Conservation (phyloP, 2,329 filamentous ascomycete species). For the Mollisia scopiformis region DNA sequence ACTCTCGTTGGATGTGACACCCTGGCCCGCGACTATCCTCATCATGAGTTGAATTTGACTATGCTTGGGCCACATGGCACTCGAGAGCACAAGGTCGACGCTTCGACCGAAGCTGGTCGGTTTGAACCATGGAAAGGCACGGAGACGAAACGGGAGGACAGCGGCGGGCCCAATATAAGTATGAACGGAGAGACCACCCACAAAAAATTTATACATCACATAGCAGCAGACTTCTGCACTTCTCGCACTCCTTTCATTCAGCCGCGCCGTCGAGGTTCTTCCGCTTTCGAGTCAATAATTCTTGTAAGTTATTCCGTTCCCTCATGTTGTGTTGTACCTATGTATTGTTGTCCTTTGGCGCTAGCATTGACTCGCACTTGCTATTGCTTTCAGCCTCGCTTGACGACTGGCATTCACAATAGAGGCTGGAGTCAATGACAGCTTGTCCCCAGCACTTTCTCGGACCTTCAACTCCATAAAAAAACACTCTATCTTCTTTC, state of each 20-base stretch:
- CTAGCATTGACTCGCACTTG: neutral
- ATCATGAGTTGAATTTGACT: constrained; percentile 26
- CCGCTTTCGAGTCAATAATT: constrained; percentile 5
- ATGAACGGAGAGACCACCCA: constrained; percentile 10
- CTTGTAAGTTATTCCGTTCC: constrained; percentile 20
- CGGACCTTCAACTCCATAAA: neutral
- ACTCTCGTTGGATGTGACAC: constrained; percentile 20
- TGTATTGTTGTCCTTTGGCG: no score
- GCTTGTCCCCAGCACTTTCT: neutral
- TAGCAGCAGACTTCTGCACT: constrained; percentile 17
- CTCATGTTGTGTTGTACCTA: no score
- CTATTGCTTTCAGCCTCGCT: constrained; percentile 5
- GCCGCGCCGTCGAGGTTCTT: constrained; percentile 8
- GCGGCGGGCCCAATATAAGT: constrained; percentile 24
- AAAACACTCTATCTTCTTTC: neutral
- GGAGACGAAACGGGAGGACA: constrained; percentile 6
- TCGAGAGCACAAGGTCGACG: constrained; percentile 18
- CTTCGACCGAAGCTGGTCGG: constrained; percentile 18
- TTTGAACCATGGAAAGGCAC: constrained; percentile 12
- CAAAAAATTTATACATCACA: constrained; percentile 11
- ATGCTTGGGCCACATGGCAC: constrained; percentile 26
- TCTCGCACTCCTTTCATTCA: constrained; percentile 20
- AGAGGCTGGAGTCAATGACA: neutral
- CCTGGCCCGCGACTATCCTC: constrained; percentile 16
- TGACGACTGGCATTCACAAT: constrained; percentile 1